Evolutionary conservation across 148 eudicot species (phyloP).

Genomic region (Arctostaphylos glauca): DNA sequence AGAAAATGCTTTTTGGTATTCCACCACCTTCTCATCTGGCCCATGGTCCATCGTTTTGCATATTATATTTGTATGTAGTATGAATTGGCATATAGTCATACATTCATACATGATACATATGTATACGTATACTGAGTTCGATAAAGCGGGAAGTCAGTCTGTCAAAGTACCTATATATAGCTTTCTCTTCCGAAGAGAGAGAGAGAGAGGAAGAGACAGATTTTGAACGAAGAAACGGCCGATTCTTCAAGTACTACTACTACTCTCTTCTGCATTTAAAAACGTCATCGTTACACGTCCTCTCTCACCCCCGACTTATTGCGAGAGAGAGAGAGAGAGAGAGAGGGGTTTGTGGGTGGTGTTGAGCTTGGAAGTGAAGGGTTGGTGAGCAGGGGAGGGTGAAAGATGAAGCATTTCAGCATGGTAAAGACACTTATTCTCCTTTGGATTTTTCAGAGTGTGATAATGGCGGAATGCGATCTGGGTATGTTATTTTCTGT

Average conservation of each 20-base stretch:
- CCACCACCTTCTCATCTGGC: too few species aligned
- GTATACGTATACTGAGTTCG: neutral
- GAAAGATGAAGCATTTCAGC: neutral
- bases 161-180: neutral
- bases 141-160: neutral
- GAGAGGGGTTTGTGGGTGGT: neutral
- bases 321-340: neutral
- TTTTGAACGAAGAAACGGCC: slow-evolving; percentile 22
- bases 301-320: neutral
- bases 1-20: too few species aligned
- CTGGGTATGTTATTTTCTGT: slow-evolving; percentile 10
- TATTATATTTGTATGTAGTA: too few species aligned
- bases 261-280: slow-evolving; percentile 15
- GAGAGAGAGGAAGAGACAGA: neutral
- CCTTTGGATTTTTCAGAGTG: slow-evolving; percentile 15
- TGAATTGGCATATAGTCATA: too few species aligned
- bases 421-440: slow-evolving; percentile 13
- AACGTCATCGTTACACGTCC: slow-evolving; percentile 5
- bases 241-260: slow-evolving; percentile 37
- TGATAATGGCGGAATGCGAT: slow-evolving; percentile 21
- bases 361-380: neutral
- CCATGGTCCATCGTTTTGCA: too few species aligned
- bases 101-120: too few species aligned
- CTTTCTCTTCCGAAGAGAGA: neutral
- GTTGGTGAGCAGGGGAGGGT: neutral